Conservation (phyloP, 345 rosid genomes). For the Ceriops decandra region DNA sequence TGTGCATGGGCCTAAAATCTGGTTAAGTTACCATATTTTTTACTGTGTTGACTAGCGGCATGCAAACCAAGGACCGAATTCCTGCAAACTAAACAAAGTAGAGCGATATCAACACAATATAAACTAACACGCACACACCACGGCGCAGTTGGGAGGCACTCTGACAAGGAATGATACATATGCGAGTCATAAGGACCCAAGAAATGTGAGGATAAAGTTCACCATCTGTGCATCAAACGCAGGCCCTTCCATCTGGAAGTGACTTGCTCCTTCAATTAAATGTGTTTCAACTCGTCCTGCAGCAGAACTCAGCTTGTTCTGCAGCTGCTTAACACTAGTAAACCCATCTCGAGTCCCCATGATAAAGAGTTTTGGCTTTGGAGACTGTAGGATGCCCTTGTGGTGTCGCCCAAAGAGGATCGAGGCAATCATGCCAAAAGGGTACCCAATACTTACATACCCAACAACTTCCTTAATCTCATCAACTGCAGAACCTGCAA, state of each 20-base stretch:
- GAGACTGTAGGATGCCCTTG: conserved; percentile 64
- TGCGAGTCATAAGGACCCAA: neutral
- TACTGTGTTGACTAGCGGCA: too few species aligned
- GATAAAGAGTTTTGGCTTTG: conserved; percentile 80
- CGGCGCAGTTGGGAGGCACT: neutral
- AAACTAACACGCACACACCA: neutral
- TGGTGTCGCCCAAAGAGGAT: conserved; percentile 86
- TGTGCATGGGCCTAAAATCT: too few species aligned
- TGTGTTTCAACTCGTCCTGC: conserved; percentile 63
- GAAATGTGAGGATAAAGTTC: conserved; percentile 49
- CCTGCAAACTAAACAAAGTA: neutral
- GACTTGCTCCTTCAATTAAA: conserved; percentile 80
- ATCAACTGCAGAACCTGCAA: conserved; percentile 89
- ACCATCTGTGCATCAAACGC: conserved; percentile 78
- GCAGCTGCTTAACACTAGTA: conserved; percentile 79
- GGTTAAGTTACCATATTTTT: too few species aligned
- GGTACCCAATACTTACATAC: conserved; percentile 82
- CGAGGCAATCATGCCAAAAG: conserved; percentile 78
- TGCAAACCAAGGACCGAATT: too few species aligned
- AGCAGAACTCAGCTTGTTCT: conserved; percentile 69
- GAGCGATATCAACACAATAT: neutral
- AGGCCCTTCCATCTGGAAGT: conserved; percentile 95
- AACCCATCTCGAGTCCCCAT: conserved; percentile 97
- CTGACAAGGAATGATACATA: neutral
- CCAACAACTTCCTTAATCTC: conserved; percentile 71